A percentile compares a stretch with the other conserved stretches of the same genome.
phyloP scores from a whole-genome alignment of 2,329 filamentous ascomycete species.

The Curvularia eragrostidis region DNA sequence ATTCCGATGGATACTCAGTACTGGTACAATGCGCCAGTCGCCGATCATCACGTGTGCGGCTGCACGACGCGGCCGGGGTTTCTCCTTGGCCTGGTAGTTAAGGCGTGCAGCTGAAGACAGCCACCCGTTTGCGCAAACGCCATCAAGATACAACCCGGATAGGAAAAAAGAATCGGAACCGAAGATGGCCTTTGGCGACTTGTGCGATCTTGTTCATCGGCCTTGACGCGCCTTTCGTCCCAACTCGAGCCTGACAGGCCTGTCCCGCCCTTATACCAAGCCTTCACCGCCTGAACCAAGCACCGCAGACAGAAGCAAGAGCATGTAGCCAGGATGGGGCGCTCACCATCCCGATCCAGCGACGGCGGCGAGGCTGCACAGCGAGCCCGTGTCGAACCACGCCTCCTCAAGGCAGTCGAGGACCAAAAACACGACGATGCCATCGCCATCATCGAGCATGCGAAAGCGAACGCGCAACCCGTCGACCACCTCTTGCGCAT shows the following conservation, averaged over 20 bases:
- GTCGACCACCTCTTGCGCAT: constrained; percentile 47
- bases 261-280: constrained; percentile 1
- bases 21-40: constrained; percentile 11
- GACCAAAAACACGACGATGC: constrained; percentile 39
- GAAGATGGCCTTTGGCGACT: constrained; percentile 14
- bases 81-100: constrained; percentile 23
- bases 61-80: constrained; percentile 27
- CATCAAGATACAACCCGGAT: constrained; percentile 8
- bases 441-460: constrained; percentile 46
- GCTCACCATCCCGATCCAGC: constrained; percentile 46
- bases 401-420: constrained; percentile 47
- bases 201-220: constrained; percentile 16
- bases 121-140: constrained; percentile 16
- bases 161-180: neutral
- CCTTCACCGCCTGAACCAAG: constrained; percentile 3
- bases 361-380: constrained; percentile 43
- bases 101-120: constrained; percentile 26
- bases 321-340: constrained; percentile 37
- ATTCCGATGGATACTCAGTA: constrained; percentile 1
- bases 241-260: constrained; percentile 13
- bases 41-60: constrained; percentile 37
- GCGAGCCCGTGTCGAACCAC: constrained; percentile 41
- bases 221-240: constrained; percentile 16
- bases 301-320: constrained; percentile 16
- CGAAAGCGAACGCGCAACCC: constrained; percentile 40